A percentile compares a stretch with the other conserved stretches of the same genome.
Conservation (phyloP, 2,329 filamentous ascomycete genomes). For the Fusarium xylarioides region DNA sequence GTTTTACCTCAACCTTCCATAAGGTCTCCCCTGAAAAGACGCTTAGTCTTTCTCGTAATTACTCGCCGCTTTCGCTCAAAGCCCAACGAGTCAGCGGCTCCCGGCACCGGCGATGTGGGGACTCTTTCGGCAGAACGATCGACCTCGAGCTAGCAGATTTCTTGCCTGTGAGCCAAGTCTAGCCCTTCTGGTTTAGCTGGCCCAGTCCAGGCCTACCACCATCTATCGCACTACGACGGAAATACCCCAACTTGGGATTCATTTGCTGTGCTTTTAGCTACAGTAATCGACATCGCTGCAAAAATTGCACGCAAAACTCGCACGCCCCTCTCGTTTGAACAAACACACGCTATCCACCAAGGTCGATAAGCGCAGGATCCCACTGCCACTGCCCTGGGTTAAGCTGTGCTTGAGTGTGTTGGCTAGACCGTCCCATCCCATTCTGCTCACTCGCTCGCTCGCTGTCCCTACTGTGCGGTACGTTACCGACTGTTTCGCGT, state of each 20-base stretch:
- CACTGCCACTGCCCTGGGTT: slow-evolving; percentile 40
- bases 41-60: slow-evolving; percentile 38
- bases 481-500: slow-evolving; percentile 19
- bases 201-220: slow-evolving; percentile 20
- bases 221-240: slow-evolving; percentile 44
- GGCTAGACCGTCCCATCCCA: slow-evolving; percentile 15
- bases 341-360: slow-evolving; percentile 40
- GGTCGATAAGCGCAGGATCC: slow-evolving; percentile 46
- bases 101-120: slow-evolving; percentile 46
- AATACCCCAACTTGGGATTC: slow-evolving; percentile 46
- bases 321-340: slow-evolving; percentile 36
- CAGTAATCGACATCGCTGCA: not conserved
- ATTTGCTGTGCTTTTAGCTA: slow-evolving; percentile 10
- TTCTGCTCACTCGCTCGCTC: not conserved
- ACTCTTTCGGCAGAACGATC: slow-evolving; percentile 43
- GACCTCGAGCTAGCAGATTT: slow-evolving; percentile 37
- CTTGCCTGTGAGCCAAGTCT: slow-evolving; percentile 38
- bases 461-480: not conserved
- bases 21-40: slow-evolving; percentile 9
- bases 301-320: slow-evolving; percentile 32
- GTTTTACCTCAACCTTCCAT: slow-evolving; percentile 3
- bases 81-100: slow-evolving; percentile 46
- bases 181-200: slow-evolving; percentile 13
- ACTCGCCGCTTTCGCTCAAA: slow-evolving; percentile 43
- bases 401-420: slow-evolving; percentile 16